These are phyloP conservation scores for Penicillium psychrosexuale DNA, from an alignment of 2,329 filamentous ascomycete species.

Conservation along the genomic window DNA sequence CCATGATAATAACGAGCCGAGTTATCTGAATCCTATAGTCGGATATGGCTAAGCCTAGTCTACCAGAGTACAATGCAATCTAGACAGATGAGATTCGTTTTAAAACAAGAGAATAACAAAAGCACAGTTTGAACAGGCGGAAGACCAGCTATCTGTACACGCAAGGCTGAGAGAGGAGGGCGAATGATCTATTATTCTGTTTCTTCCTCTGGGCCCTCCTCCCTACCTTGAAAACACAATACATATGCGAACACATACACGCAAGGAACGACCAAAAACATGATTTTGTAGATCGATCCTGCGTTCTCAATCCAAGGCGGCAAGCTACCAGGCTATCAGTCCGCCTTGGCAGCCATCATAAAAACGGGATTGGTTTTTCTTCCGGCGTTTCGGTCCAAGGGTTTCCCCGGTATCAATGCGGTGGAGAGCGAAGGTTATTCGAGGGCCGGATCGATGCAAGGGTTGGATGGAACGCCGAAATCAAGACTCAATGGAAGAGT, in stretches of 20 bases:
- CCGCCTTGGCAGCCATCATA: constrained; percentile 18
- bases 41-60: not conserved
- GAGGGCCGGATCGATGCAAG: constrained; percentile 12
- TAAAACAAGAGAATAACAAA: constrained; percentile 31
- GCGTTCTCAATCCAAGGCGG: constrained; percentile 21
- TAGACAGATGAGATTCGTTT: constrained; percentile 35
- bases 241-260: constrained; percentile 22
- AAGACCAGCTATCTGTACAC: constrained; percentile 45
- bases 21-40: not conserved
- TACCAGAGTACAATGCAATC: constrained; percentile 14
- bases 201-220: constrained; percentile 21
- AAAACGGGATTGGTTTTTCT: constrained; percentile 14
- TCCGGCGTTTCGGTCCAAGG: constrained; percentile 7
- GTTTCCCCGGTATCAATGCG: constrained; percentile 4
- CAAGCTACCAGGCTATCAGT: constrained; percentile 20
- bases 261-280: constrained; percentile 13
- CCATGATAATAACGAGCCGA: not conserved
- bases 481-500: constrained; percentile 13
- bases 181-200: constrained; percentile 23
- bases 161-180: constrained; percentile 29
- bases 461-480: constrained; percentile 12
- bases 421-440: not conserved
- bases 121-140: constrained; percentile 38
- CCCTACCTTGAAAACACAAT: constrained; percentile 26
- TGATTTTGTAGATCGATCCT: constrained; percentile 10